Evolutionary conservation across 2,329 filamentous ascomycete species (phyloP).

Genomic region (Botrytis sinoallii): DNA sequence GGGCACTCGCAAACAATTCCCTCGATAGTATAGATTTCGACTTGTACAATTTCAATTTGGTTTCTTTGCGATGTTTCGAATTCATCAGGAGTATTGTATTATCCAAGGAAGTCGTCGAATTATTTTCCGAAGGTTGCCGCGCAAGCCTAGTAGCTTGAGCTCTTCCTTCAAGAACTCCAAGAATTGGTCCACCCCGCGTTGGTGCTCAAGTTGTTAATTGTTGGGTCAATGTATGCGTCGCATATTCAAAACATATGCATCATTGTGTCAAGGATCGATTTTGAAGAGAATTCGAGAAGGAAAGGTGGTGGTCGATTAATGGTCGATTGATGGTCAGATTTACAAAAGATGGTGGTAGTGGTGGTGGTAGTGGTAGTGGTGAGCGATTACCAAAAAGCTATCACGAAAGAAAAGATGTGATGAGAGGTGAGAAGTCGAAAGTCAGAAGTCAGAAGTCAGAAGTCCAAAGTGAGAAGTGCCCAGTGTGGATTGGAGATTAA

Average conservation of each 20-base stretch:
- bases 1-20: neutral
- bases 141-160: neutral
- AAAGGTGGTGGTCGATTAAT: neutral
- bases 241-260: neutral
- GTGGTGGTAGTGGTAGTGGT: neutral
- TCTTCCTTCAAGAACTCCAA: neutral
- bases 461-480: neutral
- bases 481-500: neutral
- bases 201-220: neutral
- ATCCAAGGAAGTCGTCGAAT: neutral
- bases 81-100: neutral
- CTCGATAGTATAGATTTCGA: neutral
- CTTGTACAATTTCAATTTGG: neutral
- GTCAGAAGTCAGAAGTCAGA: neutral
- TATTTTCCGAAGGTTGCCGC: neutral
- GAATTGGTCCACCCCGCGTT: neutral
- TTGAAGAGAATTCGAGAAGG: neutral
- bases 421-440: neutral
- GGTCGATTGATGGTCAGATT: neutral
- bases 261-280: neutral
- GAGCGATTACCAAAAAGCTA: neutral
- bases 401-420: constrained; percentile 8
- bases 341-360: neutral
- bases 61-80: neutral
- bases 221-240: constrained; percentile 1